phyloP scores from a whole-genome alignment of 2,329 filamentous ascomycete species.

The Herpotrichia juniperi region DNA sequence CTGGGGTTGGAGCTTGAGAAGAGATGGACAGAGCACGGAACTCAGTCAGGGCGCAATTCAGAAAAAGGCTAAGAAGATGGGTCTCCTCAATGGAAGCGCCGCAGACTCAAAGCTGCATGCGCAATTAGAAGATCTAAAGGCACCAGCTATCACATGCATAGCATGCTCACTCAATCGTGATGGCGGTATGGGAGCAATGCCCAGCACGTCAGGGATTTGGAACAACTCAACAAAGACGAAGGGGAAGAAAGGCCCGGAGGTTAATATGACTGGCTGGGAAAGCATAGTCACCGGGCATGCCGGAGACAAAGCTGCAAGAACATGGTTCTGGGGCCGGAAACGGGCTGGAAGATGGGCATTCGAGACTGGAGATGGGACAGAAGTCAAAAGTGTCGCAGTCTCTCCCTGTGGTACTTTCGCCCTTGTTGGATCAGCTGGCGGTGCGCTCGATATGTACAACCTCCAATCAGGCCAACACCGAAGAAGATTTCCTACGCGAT shows the following conservation, averaged over 20 bases:
- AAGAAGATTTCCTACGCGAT: conserved; percentile 80
- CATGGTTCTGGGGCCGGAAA: conserved; percentile 98
- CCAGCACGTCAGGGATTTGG: conserved; percentile 82
- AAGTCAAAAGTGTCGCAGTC: conserved; percentile 83
- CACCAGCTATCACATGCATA: conserved; percentile 88
- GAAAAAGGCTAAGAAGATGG: conserved; percentile 86
- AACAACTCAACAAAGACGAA: conserved; percentile 71
- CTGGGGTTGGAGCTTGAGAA: conserved; percentile 95
- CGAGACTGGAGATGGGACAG: conserved; percentile 79
- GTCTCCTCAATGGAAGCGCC: conserved; percentile 67
- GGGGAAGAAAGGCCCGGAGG: conserved; percentile 71
- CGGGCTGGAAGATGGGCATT: conserved; percentile 92
- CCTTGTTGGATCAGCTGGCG: conserved; percentile 81
- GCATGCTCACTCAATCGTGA: conserved; percentile 92
- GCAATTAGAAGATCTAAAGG: conserved; percentile 76
- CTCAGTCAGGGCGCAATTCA: conserved; percentile 88
- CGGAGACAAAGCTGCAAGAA: conserved; percentile 82
- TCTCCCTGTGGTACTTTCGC: conserved; percentile 95
- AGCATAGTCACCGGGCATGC: conserved; percentile 93
- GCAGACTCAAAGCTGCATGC: conserved; percentile 66
- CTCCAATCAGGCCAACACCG: conserved; percentile 90
- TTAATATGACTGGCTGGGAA: conserved; percentile 90
- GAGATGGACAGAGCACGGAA: conserved; percentile 92
- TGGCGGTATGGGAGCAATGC: conserved; percentile 86
- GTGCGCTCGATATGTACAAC: conserved; percentile 94